phyloP scores from a whole-genome alignment of 139 green algal species.

The Eudorina sp. region DNA sequence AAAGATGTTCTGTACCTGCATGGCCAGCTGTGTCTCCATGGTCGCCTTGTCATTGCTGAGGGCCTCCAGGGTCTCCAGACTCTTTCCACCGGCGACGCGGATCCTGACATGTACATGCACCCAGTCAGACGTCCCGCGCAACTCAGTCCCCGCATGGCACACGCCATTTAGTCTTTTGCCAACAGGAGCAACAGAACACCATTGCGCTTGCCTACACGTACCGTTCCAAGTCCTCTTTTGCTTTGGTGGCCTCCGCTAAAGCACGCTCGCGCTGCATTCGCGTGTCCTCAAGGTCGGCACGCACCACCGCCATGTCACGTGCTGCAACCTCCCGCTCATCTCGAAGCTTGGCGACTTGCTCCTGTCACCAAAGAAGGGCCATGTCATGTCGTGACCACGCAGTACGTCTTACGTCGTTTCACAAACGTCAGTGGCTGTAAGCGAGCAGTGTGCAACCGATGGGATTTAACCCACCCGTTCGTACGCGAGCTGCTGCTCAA shows the following conservation, averaged over 20 bases:
- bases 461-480: slow-evolving; percentile 55
- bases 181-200: background rate
- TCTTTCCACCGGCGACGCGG: slow-evolving; percentile 58
- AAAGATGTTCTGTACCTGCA: slow-evolving; percentile 54
- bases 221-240: slow-evolving; percentile 51
- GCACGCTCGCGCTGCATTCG: slow-evolving; percentile 58
- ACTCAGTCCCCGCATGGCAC: no score
- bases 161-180: no score
- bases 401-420: no score
- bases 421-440: no score
- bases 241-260: slow-evolving; percentile 31
- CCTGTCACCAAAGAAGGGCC: no score
- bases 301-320: slow-evolving; percentile 62
- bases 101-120: slow-evolving; percentile 4
- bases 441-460: no score
- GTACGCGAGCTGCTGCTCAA: slow-evolving; percentile 61
- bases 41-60: slow-evolving; percentile 71
- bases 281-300: slow-evolving; percentile 62
- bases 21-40: slow-evolving; percentile 69
- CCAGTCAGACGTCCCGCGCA: no score
- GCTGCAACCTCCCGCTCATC: slow-evolving; percentile 61
- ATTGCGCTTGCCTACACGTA: background rate
- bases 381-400: no score
- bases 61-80: slow-evolving; percentile 64
- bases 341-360: slow-evolving; percentile 67